These are phyloP conservation scores for Bisporella sp. DNA, from an alignment of 2,329 filamentous ascomycete species.

Conservation along the genomic window DNA sequence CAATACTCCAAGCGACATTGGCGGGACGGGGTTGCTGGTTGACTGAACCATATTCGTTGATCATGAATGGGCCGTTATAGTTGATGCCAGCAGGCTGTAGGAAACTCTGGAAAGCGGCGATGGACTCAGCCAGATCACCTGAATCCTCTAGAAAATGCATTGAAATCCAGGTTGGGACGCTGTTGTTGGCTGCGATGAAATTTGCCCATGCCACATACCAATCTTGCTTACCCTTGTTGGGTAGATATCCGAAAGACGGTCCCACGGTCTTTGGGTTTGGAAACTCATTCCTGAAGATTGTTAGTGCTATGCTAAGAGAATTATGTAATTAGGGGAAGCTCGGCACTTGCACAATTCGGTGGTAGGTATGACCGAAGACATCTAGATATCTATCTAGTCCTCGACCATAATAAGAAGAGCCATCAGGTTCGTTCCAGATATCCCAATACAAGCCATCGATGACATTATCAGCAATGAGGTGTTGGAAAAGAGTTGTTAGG, in stretches of 20 bases:
- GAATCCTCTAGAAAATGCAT: constrained; percentile 11
- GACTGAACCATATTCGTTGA: constrained; percentile 14
- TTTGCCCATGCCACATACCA: no score
- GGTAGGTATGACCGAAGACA: no score
- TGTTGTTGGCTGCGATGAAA: no score
- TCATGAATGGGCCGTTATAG: constrained; percentile 6
- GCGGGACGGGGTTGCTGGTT: constrained; percentile 10
- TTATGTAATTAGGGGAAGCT: no score
- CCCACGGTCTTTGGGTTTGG: no score
- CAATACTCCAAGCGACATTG: constrained; percentile 11
- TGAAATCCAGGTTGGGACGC: no score
- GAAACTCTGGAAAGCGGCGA: constrained; percentile 22
- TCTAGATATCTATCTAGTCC: constrained; percentile 22
- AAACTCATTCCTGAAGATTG: no score
- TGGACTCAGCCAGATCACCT: constrained; percentile 11
- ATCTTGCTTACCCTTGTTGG: no score
- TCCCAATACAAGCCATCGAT: neutral
- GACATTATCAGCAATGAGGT: neutral
- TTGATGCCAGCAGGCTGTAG: constrained; percentile 9
- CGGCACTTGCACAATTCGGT: no score
- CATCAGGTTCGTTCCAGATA: neutral
- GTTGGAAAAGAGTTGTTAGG: neutral
- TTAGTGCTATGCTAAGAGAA: no score
- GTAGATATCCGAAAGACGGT: no score
- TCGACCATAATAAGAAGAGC: neutral